Base-by-base conservation (phyloP, 495 filamentous ascomycete genomes). In the Xylaria grammica region DNA sequence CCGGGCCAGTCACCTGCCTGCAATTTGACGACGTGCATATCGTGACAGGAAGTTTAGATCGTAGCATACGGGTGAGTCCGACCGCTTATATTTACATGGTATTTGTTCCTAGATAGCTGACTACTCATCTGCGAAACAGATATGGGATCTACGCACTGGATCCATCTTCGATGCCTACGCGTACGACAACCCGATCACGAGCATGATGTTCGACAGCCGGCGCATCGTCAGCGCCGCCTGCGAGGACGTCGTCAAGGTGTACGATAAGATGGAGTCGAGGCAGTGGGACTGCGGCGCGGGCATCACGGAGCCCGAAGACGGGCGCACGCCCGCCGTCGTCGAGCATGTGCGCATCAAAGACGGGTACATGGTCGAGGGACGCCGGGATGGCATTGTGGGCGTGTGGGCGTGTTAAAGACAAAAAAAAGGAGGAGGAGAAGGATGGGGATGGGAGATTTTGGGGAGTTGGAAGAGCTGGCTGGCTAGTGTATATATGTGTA, bases 211-310 rank as follows among this genome's bases (percentile, higher is more conserved):
- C 71, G 95, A 99, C 75, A 81, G 84, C 13, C 88, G 94, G 29
- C 87, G 95, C 45, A 99, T 99, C 65, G 93, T 94, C 8, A 87
- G 92, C 48, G 94, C 95, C 3, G 93, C 92, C 0, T 91, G 93
- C 50, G 94, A 98, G 75, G 89, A 89, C 68, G 92, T 97, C 29
- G 92, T 93, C 65, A 99, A 99, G 78, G 89, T 98, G 51, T 98
- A 98, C 76, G 95, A 99, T 78, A 98, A 98, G 84, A 89, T 90
- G 4, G 95, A 99, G 69, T 93, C 92, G 11, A 80, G 91, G 62
- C 96, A 97, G 74, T 98, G 95, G 95, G 94, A 98, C 74, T 99
- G 95, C 75, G 95, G 95, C 20, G 88, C 92, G 0, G 93, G 92
- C 34, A 86, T 89, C 38, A 82, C 80, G 10, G 83, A 84, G 29